These are phyloP conservation scores for Fonsecaea monophora DNA, from an alignment of 2,329 filamentous ascomycete species.

Conservation along the genomic window DNA sequence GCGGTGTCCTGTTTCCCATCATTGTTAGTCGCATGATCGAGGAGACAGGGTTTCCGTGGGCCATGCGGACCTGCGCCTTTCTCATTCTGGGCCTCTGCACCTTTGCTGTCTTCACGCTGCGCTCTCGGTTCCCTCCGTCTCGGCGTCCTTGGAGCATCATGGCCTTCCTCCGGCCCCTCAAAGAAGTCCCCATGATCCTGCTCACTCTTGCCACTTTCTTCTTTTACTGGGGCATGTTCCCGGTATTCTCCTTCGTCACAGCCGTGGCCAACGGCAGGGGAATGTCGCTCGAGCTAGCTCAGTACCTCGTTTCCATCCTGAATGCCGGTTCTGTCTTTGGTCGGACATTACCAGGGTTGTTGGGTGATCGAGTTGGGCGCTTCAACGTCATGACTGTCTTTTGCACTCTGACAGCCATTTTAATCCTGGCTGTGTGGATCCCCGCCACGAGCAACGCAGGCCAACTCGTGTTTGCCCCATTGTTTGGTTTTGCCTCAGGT, in stretches of 20 bases:
- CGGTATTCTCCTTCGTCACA: conserved; percentile 41
- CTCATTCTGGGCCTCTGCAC: conserved; percentile 65
- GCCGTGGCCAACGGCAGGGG: conserved; percentile 37
- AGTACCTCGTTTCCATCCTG: conserved; percentile 42
- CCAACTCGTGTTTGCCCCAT: conserved; percentile 68
- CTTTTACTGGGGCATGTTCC: conserved; percentile 44
- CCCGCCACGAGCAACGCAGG: conserved; percentile 60
- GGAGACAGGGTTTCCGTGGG: conserved; percentile 62
- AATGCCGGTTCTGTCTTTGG: conserved; percentile 56
- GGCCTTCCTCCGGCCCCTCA: conserved; percentile 44
- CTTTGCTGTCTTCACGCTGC: conserved; percentile 61
- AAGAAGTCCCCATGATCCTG: conserved; percentile 41
- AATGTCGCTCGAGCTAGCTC: conserved; percentile 38
- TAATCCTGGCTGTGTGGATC: conserved; percentile 64
- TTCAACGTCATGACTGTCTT: conserved; percentile 63
- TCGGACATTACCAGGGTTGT: conserved; percentile 61
- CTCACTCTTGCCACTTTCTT: conserved; percentile 39
- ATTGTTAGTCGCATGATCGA: conserved; percentile 64
- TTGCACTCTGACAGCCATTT: conserved; percentile 53
- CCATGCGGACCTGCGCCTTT: conserved; percentile 64
- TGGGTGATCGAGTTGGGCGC: conserved; percentile 61
- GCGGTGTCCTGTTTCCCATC: conserved; percentile 68
- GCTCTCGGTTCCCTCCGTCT: conserved; percentile 56
- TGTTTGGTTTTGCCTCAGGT: conserved; percentile 74
- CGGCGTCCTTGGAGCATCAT: conserved; percentile 43